Conservation (phyloP, 108 stramenopile species). For the Nitzschia sp. region DNA sequence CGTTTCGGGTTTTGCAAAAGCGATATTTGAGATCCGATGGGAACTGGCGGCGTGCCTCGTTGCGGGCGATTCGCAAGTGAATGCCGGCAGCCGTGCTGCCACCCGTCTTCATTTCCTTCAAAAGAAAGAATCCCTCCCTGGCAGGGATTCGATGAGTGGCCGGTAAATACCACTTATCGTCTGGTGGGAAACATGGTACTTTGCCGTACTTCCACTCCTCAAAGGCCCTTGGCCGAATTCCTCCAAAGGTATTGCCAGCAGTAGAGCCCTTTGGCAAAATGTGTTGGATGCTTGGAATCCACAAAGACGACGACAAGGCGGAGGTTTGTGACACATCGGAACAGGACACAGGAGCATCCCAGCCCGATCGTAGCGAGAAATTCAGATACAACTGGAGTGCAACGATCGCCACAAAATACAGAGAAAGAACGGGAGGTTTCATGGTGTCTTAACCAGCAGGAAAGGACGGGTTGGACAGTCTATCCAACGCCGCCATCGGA, state of each 20-base stretch:
- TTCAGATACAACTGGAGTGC: no score
- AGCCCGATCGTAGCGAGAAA: no score
- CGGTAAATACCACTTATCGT: constrained; percentile 1
- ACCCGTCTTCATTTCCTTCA: constrained; percentile 36
- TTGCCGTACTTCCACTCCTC: neutral
- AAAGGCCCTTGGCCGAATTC: neutral
- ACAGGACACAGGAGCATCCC: no score
- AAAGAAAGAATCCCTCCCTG: constrained; percentile 31
- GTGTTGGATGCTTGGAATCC: no score
- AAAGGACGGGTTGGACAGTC: no score
- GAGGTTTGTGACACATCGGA: no score
- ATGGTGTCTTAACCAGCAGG: no score
- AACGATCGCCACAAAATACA: no score
- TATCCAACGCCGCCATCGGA: neutral
- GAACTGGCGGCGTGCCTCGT: no score
- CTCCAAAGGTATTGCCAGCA: neutral
- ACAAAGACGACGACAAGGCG: no score
- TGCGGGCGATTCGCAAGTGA: constrained; percentile 40
- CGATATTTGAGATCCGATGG: no score
- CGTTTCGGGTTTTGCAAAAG: neutral
- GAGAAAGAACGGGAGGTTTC: no score
- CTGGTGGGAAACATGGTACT: constrained; percentile 3
- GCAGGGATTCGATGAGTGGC: constrained; percentile 9
- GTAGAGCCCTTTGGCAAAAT: neutral
- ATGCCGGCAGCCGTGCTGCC: constrained; percentile 35